Evolutionary conservation across 768 basidiomycete species (phyloP).

Genomic region (Leccinum barrowsii): DNA sequence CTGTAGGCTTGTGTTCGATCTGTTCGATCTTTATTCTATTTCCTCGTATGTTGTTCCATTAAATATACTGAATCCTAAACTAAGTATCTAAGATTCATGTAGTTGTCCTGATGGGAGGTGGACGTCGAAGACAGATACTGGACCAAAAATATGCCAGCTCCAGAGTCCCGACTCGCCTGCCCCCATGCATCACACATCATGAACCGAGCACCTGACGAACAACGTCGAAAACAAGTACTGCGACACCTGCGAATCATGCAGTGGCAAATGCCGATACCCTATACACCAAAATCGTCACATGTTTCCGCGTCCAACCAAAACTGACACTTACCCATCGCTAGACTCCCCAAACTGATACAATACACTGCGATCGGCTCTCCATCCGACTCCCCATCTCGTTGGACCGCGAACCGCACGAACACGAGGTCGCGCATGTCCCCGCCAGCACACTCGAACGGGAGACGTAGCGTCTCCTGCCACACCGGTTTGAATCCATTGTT

Average conservation of each 20-base stretch:
- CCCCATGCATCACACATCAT: slow-evolving; percentile 18
- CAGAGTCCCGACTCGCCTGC: background rate
- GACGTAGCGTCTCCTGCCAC: slow-evolving; percentile 68
- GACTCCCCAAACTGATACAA: slow-evolving; percentile 65
- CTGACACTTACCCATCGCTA: slow-evolving; percentile 60
- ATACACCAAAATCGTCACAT: background rate
- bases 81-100: too few species aligned
- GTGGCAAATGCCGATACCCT: slow-evolving; percentile 89
- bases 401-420: slow-evolving; percentile 77
- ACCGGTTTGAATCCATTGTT: slow-evolving; percentile 92
- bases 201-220: slow-evolving; percentile 66
- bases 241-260: slow-evolving; percentile 83
- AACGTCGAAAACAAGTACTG: slow-evolving; percentile 94
- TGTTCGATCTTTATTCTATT: too few species aligned
- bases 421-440: slow-evolving; percentile 72
- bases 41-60: too few species aligned
- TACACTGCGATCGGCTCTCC: slow-evolving; percentile 69
- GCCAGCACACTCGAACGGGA: slow-evolving; percentile 76
- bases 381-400: slow-evolving; percentile 59
- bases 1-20: too few species aligned
- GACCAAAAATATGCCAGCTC: background rate
- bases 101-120: too few species aligned
- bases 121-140: background rate
- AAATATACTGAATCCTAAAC: too few species aligned
- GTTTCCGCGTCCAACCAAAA: background rate